Evolutionary conservation across 192 early-diverging fungal genomes (phyloP), one percentile per base, ranked within the genome.

Genomic region (Mortierella claussenii): DNA sequence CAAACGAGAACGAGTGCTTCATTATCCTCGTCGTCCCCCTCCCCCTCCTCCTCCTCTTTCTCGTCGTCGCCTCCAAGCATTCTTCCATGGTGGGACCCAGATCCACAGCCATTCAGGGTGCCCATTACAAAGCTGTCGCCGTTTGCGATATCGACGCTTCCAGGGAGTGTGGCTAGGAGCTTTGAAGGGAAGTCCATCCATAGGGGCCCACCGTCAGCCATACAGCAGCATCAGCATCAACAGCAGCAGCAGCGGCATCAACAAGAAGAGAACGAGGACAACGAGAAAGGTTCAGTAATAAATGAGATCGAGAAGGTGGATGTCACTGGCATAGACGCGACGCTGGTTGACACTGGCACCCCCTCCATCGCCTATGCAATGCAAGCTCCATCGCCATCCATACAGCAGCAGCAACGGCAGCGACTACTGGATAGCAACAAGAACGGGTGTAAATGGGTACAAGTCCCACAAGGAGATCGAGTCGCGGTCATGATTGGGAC

Each of bases 401-500:
- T 2, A n/a, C 33, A 40, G 49, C 23, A 26, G 5, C 28, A 11
- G 24, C 24, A 54, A 26, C 31, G 11, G 15, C 31, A 51, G 34
- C 9, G 17, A 27, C 43, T 21, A 24, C 30, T 50, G 2, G 4
- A 51, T 36, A 32, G 53, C n/a, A 40, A 76, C 24, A 62, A 45
- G 0, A 53, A 66, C 26, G 73, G 73, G 4, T 76, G 73, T 27
- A 47, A 47, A n/a, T 76, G 73, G 73, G 59, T 67, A 0, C 52
- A 56, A 20, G 73, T 76, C 2, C 50, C 37, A 8, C 23, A 28
- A 1, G 64, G 73, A 15, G 73, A 76, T 28, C 57, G 73, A 6
- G 44, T 76, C 6, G 73, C 73, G 24, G 73, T 76, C 12, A 76
- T 76, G 73, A 76, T 76, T 17, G 73, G 73, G 2, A 76, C 58